A percentile compares a stretch with the other conserved stretches of the same genome.
Evolutionary conservation across 805 yeast genomes (phyloP).

Genomic region (Yarrowia sp.): DNA sequence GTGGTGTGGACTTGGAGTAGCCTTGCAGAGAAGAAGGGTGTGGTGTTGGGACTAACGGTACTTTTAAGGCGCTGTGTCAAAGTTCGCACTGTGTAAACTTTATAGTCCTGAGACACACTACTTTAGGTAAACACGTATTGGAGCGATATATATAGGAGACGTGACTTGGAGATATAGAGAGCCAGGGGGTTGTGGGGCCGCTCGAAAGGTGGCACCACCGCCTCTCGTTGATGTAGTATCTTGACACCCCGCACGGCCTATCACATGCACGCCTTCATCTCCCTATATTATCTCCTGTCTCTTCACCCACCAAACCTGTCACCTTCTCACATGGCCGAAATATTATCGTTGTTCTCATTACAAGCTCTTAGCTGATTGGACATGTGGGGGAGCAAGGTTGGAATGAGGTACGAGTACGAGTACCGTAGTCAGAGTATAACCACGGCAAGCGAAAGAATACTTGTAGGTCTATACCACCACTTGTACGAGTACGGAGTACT

Average conservation of each 20-base stretch:
- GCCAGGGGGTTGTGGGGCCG: too few relatives aligned
- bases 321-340: conserved; percentile 1
- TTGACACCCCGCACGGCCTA: not conserved
- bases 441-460: too few relatives aligned
- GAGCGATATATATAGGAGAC: too few relatives aligned
- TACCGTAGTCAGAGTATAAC: too few relatives aligned
- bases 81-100: conserved; percentile 34
- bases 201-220: too few relatives aligned
- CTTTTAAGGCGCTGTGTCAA: conserved; percentile 35
- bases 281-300: too few relatives aligned
- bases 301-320: not conserved
- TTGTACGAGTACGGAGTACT: too few relatives aligned
- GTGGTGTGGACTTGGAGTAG: conserved; percentile 10
- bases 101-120: not conserved
- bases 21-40: conserved; percentile 16
- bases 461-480: too few relatives aligned
- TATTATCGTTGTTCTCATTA: not conserved
- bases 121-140: not conserved
- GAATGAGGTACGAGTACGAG: not conserved
- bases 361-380: conserved; percentile 21
- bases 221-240: too few relatives aligned
- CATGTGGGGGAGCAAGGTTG: conserved; percentile 21
- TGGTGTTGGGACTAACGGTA: conserved; percentile 29
- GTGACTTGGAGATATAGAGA: too few relatives aligned
- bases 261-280: not conserved